A percentile compares a stretch with the other conserved stretches of the same genome.
Evolutionary conservation across 441 rosid genomes (phyloP).

Genomic region (Eruca vesicaria): DNA sequence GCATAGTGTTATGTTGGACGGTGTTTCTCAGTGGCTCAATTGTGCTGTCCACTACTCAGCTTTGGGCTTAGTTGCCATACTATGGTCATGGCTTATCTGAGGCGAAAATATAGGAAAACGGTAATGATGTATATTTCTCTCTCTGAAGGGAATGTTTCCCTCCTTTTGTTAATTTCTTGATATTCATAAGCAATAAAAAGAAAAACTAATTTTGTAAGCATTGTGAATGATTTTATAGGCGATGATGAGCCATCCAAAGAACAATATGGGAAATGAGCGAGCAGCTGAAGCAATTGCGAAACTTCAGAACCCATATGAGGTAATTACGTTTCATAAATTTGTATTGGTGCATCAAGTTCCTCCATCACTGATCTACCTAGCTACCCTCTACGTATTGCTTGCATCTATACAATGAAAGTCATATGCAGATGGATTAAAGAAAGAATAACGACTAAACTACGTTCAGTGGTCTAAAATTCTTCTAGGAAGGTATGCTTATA

Average conservation of each 20-base stretch:
- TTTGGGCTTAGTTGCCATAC: conserved; percentile 61
- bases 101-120: conserved; percentile 91
- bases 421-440: not conserved
- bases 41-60: conserved; percentile 69
- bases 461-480: not conserved
- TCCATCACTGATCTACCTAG: not conserved
- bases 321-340: too few relatives aligned
- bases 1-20: too few relatives aligned
- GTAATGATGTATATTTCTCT: conserved; percentile 39
- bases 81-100: conserved; percentile 66
- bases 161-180: not conserved
- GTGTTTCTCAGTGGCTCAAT: too few relatives aligned
- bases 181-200: too few relatives aligned
- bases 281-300: conserved; percentile 70
- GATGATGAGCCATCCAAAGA: conserved; percentile 77
- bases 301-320: too few relatives aligned
- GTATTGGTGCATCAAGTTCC: too few relatives aligned
- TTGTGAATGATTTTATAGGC: conserved; percentile 39
- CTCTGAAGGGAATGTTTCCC: not conserved
- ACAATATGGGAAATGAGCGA: conserved; percentile 93
- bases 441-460: too few relatives aligned
- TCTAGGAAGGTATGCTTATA: not conserved
- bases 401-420: not conserved
- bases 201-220: not conserved
- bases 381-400: not conserved